Evolutionary conservation across 495 filamentous ascomycete genomes (phyloP), one percentile per base, ranked within the genome.

Genomic region (Podospora appendiculata): DNA sequence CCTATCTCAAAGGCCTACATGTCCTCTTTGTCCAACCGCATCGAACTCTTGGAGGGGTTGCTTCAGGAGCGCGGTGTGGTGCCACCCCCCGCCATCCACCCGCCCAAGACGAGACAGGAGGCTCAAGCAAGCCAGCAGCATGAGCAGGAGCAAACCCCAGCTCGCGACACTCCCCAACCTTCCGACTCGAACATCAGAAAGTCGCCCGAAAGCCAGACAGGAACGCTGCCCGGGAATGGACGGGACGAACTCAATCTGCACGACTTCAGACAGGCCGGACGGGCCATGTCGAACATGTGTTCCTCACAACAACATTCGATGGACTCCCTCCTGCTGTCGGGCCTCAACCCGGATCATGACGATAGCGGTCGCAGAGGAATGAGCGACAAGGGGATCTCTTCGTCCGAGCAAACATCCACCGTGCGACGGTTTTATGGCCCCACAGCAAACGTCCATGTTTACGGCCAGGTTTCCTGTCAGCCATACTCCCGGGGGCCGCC

Each of bases 1-100:
- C 77, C 77, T 3, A 77, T 80, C 25, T 80, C 77, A 7, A 69
- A 78, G 57, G 77, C 75, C 44, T 80, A 80, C 66, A 76, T 80
- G 70, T 76, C 72, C 38, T 76, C 75, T 6, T 58, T 80, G 25
- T 76, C 77, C 32, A 70, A 70, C 52, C 69, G 77, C 13, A 76
- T 80, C n/a, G 55, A 63, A 8, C 36, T 79, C 33, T 56, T 80
- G 6, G 77, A 80, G 58, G 57, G 49, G 17, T 73, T 80, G 72
- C 61, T 80, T 34, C 61, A 65, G 46, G 75, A 79, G 39, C 66
- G 60, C 8, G 77, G 76, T 32, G 66, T 69, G n/a, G 65, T 63
- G 8, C 67, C 73, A 32, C 77, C 77, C 16, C 73, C 75, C 4
- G 74, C 75, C 41, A 62, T 69, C 34, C 74, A 80, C 53, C 77